Evolutionary conservation across 2,329 filamentous ascomycete genomes (phyloP).

Genomic region (Aspergillus melleus): DNA sequence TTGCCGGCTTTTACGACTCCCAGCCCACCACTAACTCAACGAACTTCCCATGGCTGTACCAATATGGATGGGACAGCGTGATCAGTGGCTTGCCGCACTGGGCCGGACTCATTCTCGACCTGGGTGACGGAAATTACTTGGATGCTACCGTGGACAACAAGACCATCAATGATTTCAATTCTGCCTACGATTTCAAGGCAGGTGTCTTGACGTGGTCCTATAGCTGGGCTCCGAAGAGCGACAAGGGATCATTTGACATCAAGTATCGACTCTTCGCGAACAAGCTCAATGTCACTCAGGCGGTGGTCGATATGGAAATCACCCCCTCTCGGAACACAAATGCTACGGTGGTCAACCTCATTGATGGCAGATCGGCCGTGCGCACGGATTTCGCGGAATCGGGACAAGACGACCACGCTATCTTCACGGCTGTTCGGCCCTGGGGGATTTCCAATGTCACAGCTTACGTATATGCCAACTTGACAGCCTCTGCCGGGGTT

Average conservation of each 20-base stretch:
- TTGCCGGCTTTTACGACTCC: conserved; percentile 66
- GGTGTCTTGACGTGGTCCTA: conserved; percentile 66
- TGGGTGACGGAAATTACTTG: conserved; percentile 55
- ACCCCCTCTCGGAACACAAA: conserved; percentile 54
- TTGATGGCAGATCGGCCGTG: conserved; percentile 69
- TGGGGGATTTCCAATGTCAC: conserved; percentile 62
- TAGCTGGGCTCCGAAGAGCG: conserved; percentile 60
- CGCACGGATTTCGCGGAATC: conserved; percentile 61
- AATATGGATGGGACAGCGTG: conserved; percentile 70
- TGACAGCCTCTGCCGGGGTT: conserved; percentile 41
- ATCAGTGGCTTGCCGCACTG: conserved; percentile 72
- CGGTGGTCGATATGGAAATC: conserved; percentile 61
- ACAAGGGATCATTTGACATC: conserved; percentile 55
- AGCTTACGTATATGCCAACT: conserved; percentile 56
- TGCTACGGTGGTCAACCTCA: conserved; percentile 63
- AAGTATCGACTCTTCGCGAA: conserved; percentile 67
- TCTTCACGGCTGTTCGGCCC: conserved; percentile 67
- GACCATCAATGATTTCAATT: conserved; percentile 61
- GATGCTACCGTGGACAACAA: conserved; percentile 60
- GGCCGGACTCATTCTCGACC: conserved; percentile 59
- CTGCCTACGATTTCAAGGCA: conserved; percentile 63
- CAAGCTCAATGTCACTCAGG: conserved; percentile 63
- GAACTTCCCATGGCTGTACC: conserved; percentile 68
- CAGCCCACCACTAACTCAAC: conserved; percentile 60
- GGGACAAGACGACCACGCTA: conserved; percentile 55